Conservation (phyloP, 345 rosid genomes). For the Xanthoceras sorbifolium region DNA sequence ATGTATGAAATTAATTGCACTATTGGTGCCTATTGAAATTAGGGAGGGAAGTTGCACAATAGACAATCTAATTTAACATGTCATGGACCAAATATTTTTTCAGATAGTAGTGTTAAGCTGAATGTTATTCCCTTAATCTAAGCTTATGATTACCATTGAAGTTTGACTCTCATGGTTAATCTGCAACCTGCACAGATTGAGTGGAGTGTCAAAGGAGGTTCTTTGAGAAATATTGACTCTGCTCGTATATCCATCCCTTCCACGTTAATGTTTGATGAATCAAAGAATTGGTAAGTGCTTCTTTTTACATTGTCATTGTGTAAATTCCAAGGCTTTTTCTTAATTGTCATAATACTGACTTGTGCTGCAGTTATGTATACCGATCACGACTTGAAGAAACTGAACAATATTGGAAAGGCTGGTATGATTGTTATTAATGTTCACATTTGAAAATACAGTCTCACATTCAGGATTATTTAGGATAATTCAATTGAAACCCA, state of each 20-base stretch:
- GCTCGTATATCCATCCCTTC: slow-evolving; percentile 89
- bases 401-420: slow-evolving; percentile 96
- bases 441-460: background rate
- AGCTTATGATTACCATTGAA: slow-evolving; percentile 15
- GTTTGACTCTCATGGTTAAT: slow-evolving; percentile 1
- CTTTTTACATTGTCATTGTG: background rate
- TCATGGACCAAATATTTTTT: background rate
- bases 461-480: background rate
- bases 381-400: slow-evolving; percentile 76
- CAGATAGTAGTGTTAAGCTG: background rate
- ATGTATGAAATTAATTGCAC: background rate
- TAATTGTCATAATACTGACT: slow-evolving; percentile 22
- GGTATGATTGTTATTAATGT: slow-evolving; percentile 46
- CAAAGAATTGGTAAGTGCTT: slow-evolving; percentile 71
- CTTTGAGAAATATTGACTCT: slow-evolving; percentile 83
- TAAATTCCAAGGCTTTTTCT: background rate
- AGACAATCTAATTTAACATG: background rate
- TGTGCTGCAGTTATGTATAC: slow-evolving; percentile 66
- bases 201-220: slow-evolving; percentile 87
- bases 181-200: slow-evolving; percentile 57
- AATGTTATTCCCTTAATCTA: background rate
- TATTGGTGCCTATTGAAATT: background rate
- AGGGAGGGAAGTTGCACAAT: background rate
- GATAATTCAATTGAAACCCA: background rate
- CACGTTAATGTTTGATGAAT: slow-evolving; percentile 70